phyloP scores from a whole-genome alignment of 306 rosid species.

The Cucumis cinereus region DNA sequence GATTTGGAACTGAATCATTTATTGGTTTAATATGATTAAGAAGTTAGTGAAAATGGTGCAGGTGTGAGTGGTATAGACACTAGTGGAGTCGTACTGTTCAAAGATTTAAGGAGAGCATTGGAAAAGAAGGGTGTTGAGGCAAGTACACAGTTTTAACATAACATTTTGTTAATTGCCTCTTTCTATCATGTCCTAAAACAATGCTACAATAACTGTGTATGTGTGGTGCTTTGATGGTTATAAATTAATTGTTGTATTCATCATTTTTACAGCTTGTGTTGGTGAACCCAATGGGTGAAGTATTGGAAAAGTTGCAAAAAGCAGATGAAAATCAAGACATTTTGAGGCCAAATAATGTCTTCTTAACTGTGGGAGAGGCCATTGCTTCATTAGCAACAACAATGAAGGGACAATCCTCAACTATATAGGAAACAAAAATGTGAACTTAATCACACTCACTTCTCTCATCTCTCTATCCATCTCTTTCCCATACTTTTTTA shows the following conservation, averaged over 20 bases:
- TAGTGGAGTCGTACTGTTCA: slow-evolving; percentile 66
- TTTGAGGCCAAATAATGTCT: slow-evolving; percentile 32
- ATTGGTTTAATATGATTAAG: background rate
- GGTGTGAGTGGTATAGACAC: slow-evolving; percentile 86
- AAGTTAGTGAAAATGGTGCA: slow-evolving; percentile 21
- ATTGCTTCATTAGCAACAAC: slow-evolving; percentile 42
- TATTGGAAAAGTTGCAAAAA: slow-evolving; percentile 44
- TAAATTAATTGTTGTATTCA: background rate
- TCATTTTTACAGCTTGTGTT: slow-evolving; percentile 43
- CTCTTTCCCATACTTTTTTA: background rate
- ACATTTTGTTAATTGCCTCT: too few relatives aligned
- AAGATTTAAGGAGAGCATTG: slow-evolving; percentile 42
- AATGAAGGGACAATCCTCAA: slow-evolving; percentile 27
- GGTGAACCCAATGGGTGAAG: slow-evolving; percentile 92
- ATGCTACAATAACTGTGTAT: too few relatives aligned
- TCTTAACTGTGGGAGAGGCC: slow-evolving; percentile 68
- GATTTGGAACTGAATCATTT: background rate
- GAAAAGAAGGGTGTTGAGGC: slow-evolving; percentile 48
- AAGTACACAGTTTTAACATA: background rate
- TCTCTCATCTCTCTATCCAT: background rate
- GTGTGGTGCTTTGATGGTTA: too few relatives aligned
- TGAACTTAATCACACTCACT: background rate
- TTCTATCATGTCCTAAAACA: background rate
- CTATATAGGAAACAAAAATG: background rate
- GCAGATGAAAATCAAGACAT: slow-evolving; percentile 37